Evolutionary conservation across 768 basidiomycete species (phyloP), one percentile per base, ranked within the genome.

Genomic region (Mycena belliarum): DNA sequence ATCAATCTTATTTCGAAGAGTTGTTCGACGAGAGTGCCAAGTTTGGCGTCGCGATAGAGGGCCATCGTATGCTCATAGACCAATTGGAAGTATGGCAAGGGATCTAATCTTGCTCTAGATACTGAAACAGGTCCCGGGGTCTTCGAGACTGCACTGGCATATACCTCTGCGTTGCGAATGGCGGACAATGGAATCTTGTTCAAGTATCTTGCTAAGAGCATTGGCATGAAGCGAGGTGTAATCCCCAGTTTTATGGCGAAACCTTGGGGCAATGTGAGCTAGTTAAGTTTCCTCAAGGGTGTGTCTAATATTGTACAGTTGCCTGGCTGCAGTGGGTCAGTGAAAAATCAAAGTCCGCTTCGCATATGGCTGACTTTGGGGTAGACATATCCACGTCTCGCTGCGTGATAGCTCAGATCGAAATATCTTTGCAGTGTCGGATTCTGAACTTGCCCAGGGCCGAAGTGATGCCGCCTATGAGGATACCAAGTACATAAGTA

Each of bases 161-260:
- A 96, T 66, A 91, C 88, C 1, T 80, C 81, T 2, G 91, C 90
- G 1, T 65, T 82, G 29, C 78, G 87, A 48, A 93, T 95, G 85
- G 94, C 91, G 1, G 94, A 96, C 67, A 95, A 94, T 67, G 95
- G 95, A 0, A 82, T 88, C 50, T 75, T 99, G 45, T 99, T 93
- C 83, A 99, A 99, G 71, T 91, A 88, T 63, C 72, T 91, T 15
- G 91, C 93, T 3, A 98, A 98, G 79, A 93, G 93, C 57, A 75
- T 96, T 2, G 96, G 96, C 0, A 91, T 97, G 82, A 85, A 88
- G 69, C 80, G 90, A 62, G 91, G 89, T 10, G 79, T 99, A 53
- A 82, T 93, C 37, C 96, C 97, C 1, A 96, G 93, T 58, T 99
- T 99, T 74, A 98, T 98, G 96, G 95, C 95, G 0, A 98, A 98